Base-by-base conservation (phyloP, 805 yeast genomes). In the Starmera quercuum region DNA sequence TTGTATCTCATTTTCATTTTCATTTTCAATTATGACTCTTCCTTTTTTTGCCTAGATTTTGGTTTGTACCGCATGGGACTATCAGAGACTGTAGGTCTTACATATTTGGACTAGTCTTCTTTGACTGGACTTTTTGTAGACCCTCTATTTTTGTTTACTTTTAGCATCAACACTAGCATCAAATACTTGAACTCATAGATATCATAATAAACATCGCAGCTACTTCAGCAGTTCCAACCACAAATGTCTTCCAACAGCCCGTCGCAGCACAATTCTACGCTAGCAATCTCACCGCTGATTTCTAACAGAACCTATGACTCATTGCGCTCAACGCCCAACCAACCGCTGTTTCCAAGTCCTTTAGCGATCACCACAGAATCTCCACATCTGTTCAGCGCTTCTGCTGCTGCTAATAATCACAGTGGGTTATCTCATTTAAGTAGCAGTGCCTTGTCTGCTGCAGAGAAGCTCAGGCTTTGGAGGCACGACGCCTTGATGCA, bases 401-500 rank as follows among this genome's bases (percentile, higher is more conserved):
- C 23, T 21, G 8, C 23, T 8, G 11, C 8, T 21, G 11, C 23
- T 21, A 8, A 8, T 8, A 11, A 21, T 8, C 10, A 8, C 11
- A 21, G 11, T 21, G 23, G 23, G 8, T 11, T 8, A 11, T 8
- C 23, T 8, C 8, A 21, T 21, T 21, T n/a, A 9, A 10, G 25
- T 19, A 29, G 29, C 11, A 7, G 28, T 1, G 41, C 38, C 15
- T 24, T 50, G 26, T 72, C 95, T 0, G 92, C 83, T 37, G 92
- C 88, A 0, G 97, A 90, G 42, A 77, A 79, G 45, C 67, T 92
- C 23, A 61, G 97, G 30, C 63, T 84, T 20, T 92, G 97, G 98
- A 64, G 97, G 31, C 94, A 87, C 42, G 95, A 87, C 51, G 95
- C 98, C 0, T 57, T 83, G 36, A 78, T 83, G 80, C 95, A 88